Percentiles rank a stretch among this genome's conserved stretches.
Conservation (phyloP, 1,284 basidiomycete genomes). For the Kalmanozyma brasiliensis region DNA sequence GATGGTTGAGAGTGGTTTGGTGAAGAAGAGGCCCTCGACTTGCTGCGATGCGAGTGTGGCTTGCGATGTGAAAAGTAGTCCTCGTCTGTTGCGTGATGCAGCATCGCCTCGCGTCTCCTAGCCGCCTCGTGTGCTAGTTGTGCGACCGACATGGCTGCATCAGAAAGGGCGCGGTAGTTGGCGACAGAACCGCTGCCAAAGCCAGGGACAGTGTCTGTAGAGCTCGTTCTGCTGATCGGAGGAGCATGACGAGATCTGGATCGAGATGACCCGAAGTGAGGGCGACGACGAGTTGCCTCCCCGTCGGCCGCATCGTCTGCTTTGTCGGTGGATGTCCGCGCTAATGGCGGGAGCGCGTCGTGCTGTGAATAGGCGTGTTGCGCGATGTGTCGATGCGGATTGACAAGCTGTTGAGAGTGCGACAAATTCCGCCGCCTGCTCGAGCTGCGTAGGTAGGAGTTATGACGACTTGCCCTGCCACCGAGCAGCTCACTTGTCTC, state of each 20-base stretch:
- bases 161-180: constrained; percentile 46
- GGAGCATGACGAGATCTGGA: constrained; percentile 27
- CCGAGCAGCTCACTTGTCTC: constrained; percentile 42
- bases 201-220: constrained; percentile 9
- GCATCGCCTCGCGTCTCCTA: constrained; percentile 27
- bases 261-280: constrained; percentile 8
- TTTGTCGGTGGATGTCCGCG: constrained; percentile 2
- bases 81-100: constrained; percentile 20
- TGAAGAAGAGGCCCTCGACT: constrained; percentile 21
- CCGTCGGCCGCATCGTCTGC: neutral
- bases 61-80: constrained; percentile 34
- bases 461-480: constrained; percentile 16
- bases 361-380: constrained; percentile 1
- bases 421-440: constrained; percentile 20
- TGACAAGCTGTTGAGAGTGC: constrained; percentile 18
- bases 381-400: constrained; percentile 3
- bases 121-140: constrained; percentile 52
- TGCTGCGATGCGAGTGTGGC: constrained; percentile 16
- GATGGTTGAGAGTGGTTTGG: constrained; percentile 24
- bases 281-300: neutral
- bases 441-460: constrained; percentile 19
- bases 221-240: constrained; percentile 17
- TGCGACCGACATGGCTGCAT: constrained; percentile 52
- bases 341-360: constrained; percentile 8
- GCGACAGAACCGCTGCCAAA: constrained; percentile 9